Percentiles rank a stretch among this genome's conserved stretches.
These are phyloP conservation scores for Elongisporangium anandrum DNA, from an alignment of 352 stramenopile genomes.

Conservation along the genomic window DNA sequence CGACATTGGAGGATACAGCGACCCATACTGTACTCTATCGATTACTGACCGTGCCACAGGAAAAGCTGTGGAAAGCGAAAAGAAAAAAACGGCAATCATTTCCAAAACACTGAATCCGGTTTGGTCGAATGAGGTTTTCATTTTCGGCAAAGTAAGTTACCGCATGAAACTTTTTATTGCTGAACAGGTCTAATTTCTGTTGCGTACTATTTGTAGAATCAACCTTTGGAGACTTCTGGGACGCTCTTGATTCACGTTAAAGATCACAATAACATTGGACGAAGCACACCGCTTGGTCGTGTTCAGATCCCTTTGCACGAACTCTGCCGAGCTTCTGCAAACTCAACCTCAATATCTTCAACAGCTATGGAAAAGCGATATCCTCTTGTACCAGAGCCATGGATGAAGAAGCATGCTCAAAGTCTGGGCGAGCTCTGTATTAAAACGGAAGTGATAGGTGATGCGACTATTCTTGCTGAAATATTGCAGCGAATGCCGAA, in stretches of 20 bases:
- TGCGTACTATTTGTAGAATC: conserved; percentile 25
- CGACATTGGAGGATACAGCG: conserved; percentile 64
- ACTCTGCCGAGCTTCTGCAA: conserved; percentile 48
- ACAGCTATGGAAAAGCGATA: conserved; percentile 53
- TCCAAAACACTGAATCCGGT: conserved; percentile 67
- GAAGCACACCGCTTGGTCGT: conserved; percentile 58
- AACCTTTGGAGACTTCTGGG: conserved; percentile 32
- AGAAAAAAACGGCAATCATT: conserved; percentile 68
- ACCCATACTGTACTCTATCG: conserved; percentile 68
- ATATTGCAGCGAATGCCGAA: conserved; percentile 35
- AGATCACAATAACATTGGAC: conserved; percentile 63
- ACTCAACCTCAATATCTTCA: conserved; percentile 46
- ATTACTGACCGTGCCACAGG: conserved; percentile 41
- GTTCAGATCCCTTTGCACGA: conserved; percentile 62
- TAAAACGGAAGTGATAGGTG: conserved; percentile 57
- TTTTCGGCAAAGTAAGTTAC: conserved; percentile 51
- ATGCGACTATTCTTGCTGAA: conserved; percentile 49
- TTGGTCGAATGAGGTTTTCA: conserved; percentile 59
- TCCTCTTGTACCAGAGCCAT: conserved; percentile 51
- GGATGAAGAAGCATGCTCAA: conserved; percentile 60
- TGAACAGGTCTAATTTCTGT: conserved; percentile 1
- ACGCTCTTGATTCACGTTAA: conserved; percentile 68
- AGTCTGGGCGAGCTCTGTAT: conserved; percentile 63
- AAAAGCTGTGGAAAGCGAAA: conserved; percentile 52
- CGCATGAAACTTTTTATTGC: neutral